Evolutionary conservation across 2,329 filamentous ascomycete species (phyloP).

Genomic region (Diaporthe sp.): DNA sequence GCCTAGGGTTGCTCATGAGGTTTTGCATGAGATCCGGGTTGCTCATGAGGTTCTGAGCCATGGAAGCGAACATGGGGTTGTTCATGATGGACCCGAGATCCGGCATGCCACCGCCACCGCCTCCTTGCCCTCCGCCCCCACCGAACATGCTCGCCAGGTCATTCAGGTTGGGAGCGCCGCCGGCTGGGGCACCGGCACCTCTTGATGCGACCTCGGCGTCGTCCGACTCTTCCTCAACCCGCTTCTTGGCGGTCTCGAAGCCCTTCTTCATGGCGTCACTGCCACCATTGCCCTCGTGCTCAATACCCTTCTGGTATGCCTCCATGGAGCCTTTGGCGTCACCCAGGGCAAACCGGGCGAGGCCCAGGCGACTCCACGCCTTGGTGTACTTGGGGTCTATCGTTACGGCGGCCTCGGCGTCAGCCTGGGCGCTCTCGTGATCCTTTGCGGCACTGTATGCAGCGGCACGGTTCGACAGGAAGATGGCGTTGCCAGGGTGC

Average conservation of each 20-base stretch:
- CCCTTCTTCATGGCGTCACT: slow-evolving; percentile 98
- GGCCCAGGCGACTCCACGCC: slow-evolving; percentile 93
- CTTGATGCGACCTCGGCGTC: slow-evolving; percentile 59
- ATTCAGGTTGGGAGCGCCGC: slow-evolving; percentile 74
- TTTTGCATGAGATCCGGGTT: slow-evolving; percentile 94
- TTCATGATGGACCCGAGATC: slow-evolving; percentile 90
- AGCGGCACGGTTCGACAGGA: slow-evolving; percentile 96
- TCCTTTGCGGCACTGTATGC: slow-evolving; percentile 88
- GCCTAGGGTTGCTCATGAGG: slow-evolving; percentile 92
- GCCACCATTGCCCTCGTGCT: slow-evolving; percentile 92
- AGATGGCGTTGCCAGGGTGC: slow-evolving; percentile 90
- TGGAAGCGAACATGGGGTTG: slow-evolving; percentile 98
- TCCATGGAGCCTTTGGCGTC: slow-evolving; percentile 94
- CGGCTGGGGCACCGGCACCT: slow-evolving; percentile 54
- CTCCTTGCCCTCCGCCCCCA: slow-evolving; percentile 66
- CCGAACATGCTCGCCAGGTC: slow-evolving; percentile 81
- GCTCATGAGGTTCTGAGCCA: slow-evolving; percentile 98
- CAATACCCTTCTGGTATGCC: slow-evolving; percentile 92
- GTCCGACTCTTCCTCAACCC: slow-evolving; percentile 80
- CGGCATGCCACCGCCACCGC: slow-evolving; percentile 81
- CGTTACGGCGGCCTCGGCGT: slow-evolving; percentile 91
- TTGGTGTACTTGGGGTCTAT: slow-evolving; percentile 96
- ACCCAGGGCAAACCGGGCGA: slow-evolving; percentile 91
- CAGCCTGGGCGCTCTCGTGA: slow-evolving; percentile 85
- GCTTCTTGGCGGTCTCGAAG: slow-evolving; percentile 90